phyloP scores from a whole-genome alignment of 371 early-diverging fungal species.

The Haplosporangium sp. region DNA sequence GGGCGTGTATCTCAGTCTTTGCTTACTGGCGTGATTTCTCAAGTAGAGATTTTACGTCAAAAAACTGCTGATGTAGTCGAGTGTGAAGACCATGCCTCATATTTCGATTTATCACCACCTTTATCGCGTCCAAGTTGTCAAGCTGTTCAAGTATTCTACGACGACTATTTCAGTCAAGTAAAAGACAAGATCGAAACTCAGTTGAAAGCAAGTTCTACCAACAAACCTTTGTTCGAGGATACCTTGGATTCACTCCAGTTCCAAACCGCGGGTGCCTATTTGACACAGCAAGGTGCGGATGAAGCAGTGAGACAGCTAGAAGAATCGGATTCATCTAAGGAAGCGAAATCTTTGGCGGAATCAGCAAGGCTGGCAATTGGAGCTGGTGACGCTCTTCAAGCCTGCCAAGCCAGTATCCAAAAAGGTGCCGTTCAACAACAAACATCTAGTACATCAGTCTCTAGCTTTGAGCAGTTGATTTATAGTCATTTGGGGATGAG shows the following conservation, averaged over 20 bases:
- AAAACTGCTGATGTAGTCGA: constrained; percentile 1
- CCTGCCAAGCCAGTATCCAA: constrained; percentile 21
- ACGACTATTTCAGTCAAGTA: constrained; percentile 16
- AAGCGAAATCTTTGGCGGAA: not conserved
- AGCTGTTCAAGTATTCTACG: constrained; percentile 17
- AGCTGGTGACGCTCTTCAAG: constrained; percentile 35
- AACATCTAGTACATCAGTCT: not conserved
- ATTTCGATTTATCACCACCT: not conserved
- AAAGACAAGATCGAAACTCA: constrained; percentile 7
- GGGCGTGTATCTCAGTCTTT: not conserved
- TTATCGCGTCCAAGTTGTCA: constrained; percentile 10
- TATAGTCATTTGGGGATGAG: constrained; percentile 19
- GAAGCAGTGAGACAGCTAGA: constrained; percentile 12
- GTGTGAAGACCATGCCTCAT: constrained; percentile 7
- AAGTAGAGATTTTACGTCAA: constrained; percentile 2
- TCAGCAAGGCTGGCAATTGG: constrained; percentile 9
- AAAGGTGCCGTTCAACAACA: constrained; percentile 7
- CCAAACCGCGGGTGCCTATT: constrained; percentile 21
- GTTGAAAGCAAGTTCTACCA: not conserved
- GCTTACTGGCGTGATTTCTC: constrained; percentile 2
- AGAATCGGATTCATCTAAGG: not conserved
- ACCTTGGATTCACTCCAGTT: constrained; percentile 18
- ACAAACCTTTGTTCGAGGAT: not conserved
- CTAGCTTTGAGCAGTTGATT: constrained; percentile 20
- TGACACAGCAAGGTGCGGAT: constrained; percentile 22